These are phyloP conservation scores for Ascocoryne sarcoides DNA, from an alignment of 2,329 filamentous ascomycete genomes.

Conservation along the genomic window DNA sequence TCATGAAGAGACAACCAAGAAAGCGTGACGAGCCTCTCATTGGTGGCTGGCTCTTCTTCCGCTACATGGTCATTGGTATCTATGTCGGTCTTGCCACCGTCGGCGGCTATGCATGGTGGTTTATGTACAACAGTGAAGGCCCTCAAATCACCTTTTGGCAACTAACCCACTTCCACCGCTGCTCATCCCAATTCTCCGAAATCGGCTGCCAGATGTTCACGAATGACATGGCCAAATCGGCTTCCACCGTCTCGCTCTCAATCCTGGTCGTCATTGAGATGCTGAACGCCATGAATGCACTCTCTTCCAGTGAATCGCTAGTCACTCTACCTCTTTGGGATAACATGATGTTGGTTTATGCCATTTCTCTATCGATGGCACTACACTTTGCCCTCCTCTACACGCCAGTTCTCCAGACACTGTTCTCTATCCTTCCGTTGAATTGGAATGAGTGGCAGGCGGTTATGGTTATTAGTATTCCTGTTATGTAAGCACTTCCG, in stretches of 20 bases:
- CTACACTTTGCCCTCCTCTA: conserved; percentile 94
- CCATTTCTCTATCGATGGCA: conserved; percentile 85
- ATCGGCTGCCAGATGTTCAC: conserved; percentile 90
- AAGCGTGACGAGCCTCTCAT: conserved; percentile 91
- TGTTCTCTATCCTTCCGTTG: conserved; percentile 88
- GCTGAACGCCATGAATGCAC: conserved; percentile 97
- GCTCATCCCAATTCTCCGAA: conserved; percentile 74
- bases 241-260: conserved; percentile 86
- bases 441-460: conserved; percentile 87
- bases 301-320: conserved; percentile 90
- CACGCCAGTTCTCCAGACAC: conserved; percentile 73
- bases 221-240: conserved; percentile 77
- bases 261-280: conserved; percentile 97
- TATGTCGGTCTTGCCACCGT: conserved; percentile 95
- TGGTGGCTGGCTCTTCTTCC: conserved; percentile 92
- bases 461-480: conserved; percentile 77
- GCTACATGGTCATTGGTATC: conserved; percentile 90
- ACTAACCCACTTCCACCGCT: conserved; percentile 87
- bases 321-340: conserved; percentile 93
- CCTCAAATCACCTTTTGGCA: conserved; percentile 89
- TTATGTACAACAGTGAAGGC: conserved; percentile 87
- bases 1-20: conserved; percentile 87
- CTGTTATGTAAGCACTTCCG: conserved; percentile 91
- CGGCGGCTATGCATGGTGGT: conserved; percentile 99
- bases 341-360: conserved; percentile 97